These are phyloP conservation scores for Sphagnum fallax DNA, from an alignment of 228 moss, liverwort and hornwort genomes.

Conservation along the genomic window DNA sequence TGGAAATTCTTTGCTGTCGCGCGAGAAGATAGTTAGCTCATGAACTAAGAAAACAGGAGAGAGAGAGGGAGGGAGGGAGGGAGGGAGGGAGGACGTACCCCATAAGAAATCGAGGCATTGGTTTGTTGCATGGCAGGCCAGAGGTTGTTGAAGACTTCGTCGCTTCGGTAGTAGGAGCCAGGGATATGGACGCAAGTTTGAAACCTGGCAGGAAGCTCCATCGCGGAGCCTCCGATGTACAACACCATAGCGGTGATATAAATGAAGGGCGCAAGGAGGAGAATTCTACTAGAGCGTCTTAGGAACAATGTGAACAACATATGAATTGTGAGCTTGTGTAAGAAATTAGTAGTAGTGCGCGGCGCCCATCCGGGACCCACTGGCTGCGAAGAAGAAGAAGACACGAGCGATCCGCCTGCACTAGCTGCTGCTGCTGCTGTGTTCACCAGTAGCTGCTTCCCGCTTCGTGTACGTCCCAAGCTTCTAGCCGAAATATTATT, in stretches of 20 bases:
- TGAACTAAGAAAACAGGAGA: too few species aligned
- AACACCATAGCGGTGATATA: conserved; percentile 79
- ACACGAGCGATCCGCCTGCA: too few species aligned
- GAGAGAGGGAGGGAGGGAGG: neutral
- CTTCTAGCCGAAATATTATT: conserved; percentile 17
- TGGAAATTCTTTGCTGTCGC: too few species aligned
- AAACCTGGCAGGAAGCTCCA: conserved; percentile 24
- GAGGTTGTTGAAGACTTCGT: conserved; percentile 62
- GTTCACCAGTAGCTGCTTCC: neutral
- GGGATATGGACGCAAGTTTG: too few species aligned
- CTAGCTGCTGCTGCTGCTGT: too few species aligned
- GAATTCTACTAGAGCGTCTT: conserved; percentile 51
- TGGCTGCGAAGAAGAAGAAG: neutral
- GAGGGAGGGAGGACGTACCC: conserved; percentile 27
- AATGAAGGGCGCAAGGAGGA: conserved; percentile 70
- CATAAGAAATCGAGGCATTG: conserved; percentile 35
- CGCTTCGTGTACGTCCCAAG: conserved; percentile 20
- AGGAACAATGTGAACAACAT: conserved; percentile 50
- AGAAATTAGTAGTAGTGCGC: conserved; percentile 9
- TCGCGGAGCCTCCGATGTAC: conserved; percentile 63
- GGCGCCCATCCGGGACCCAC: conserved; percentile 12
- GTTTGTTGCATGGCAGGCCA: conserved; percentile 82
- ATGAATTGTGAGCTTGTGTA: conserved; percentile 25
- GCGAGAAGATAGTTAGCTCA: too few species aligned
- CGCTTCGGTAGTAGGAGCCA: conserved; percentile 79